Evolutionary conservation across 768 basidiomycete species (phyloP), one percentile per base, ranked within the genome.

Genomic region (Pleurotus ostreatus): DNA sequence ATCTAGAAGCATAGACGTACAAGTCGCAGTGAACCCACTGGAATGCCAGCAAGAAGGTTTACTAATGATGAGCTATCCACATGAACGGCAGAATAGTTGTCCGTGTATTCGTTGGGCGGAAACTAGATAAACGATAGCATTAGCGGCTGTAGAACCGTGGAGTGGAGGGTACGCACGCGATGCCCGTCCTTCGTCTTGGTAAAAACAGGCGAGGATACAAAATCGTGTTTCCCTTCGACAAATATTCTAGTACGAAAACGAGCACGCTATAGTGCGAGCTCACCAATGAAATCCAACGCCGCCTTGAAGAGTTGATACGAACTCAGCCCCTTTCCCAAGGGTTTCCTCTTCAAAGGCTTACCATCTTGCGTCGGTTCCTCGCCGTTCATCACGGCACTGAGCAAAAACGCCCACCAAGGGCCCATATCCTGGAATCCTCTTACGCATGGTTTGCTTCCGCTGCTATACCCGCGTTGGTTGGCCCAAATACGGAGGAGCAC

Each of bases 221-320:
- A 90, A 55, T 92, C 82, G 56, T 86, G 85, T 55, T 84, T 85
- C 3, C 88, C 92, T 94, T 54, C 1, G 47, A 38, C 7, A 20
- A 5, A 13, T 41, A 5, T 37, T 34, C 39, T 47, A 20, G 46
- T 12, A 44, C 20, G 43, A 23, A 20, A 6, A 5, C 39, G 22
- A 15, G 46, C 46, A 20, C 5, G 46, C 18, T 2, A 46, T 23
- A 44, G 25, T 11, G 11, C 2, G 18, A 13, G 67, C 86, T 60
- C 65, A 94, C 94, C 82, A 20, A 98, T 67, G 64, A 94, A 87
- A 66, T 94, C 91, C 61, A 96, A 71, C 1, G 84, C 86, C 34
- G 89, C 92, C 61, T 88, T 83, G 68, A 98, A 88, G 25, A 96
- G 75, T 66, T 95, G 94, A 71, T 96, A 97, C 18, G 91, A 90